These are phyloP conservation scores for Leishmania tropica DNA, from an alignment of 208 protist genomes.

Conservation along the genomic window DNA sequence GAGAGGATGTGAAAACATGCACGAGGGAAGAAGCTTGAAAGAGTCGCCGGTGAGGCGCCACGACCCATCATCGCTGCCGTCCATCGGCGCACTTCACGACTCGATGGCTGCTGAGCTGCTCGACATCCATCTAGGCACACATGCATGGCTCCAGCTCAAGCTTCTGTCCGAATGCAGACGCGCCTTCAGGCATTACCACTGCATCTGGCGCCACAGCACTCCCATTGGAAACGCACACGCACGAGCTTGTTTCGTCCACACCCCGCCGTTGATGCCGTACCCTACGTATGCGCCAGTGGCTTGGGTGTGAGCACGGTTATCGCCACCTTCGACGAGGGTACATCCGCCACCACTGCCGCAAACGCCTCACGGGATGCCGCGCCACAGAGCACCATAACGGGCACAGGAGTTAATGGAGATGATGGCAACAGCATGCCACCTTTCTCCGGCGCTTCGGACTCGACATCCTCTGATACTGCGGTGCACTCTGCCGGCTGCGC, in stretches of 20 bases:
- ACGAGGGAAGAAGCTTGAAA: not conserved
- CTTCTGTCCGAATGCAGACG: not conserved
- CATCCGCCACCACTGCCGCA: conserved; percentile 19
- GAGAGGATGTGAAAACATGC: not conserved
- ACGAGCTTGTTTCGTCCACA: not conserved
- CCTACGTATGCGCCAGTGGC: not conserved
- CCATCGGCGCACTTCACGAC: not conserved
- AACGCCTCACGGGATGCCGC: conserved; percentile 17
- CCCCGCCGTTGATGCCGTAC: not conserved
- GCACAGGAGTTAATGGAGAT: not conserved
- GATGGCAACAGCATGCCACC: not conserved
- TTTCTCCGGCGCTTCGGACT: not conserved
- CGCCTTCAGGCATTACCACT: not conserved
- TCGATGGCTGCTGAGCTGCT: not conserved
- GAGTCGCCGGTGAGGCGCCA: not conserved
- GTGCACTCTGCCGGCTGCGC: not conserved
- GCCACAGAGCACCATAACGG: conserved; percentile 33
- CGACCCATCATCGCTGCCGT: not conserved
- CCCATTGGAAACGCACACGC: not conserved
- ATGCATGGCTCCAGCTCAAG: not conserved
- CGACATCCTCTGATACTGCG: conserved; percentile 2
- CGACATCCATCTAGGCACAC: not conserved
- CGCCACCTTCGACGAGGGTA: conserved; percentile 3
- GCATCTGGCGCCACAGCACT: not conserved
- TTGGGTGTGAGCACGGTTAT: conserved; percentile 14